A percentile compares a stretch with the other conserved stretches of the same genome.
These are phyloP conservation scores for Amylostereum areolatum DNA, from an alignment of 1,284 basidiomycete species.

Conservation along the genomic window DNA sequence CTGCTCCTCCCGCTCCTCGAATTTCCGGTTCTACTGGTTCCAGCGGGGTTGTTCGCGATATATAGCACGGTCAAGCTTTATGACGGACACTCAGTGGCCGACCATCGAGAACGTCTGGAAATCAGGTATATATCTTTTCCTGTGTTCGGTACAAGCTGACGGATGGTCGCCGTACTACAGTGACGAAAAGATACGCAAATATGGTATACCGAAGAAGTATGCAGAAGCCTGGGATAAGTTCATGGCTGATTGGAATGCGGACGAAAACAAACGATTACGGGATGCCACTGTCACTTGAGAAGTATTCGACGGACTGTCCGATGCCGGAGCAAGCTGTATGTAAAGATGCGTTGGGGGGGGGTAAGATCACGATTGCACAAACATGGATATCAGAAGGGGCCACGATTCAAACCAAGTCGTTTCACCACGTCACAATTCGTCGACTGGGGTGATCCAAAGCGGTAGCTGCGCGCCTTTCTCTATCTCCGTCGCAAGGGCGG, in stretches of 20 bases:
- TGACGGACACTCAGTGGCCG: slow-evolving; percentile 10
- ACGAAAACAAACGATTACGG: too few species aligned
- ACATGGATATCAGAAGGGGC: too few species aligned
- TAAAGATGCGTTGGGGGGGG: too few species aligned
- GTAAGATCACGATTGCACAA: too few species aligned
- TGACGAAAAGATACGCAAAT: slow-evolving; percentile 10
- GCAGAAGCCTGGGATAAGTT: slow-evolving; percentile 7
- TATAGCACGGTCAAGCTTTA: slow-evolving; percentile 11
- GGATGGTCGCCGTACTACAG: background rate
- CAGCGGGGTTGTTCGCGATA: slow-evolving; percentile 10
- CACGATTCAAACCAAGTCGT: too few species aligned
- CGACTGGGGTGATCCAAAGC: background rate
- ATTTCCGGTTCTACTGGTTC: slow-evolving; percentile 11
- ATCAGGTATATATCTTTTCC: slow-evolving; percentile 7
- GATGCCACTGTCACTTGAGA: too few species aligned
- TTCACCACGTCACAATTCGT: too few species aligned
- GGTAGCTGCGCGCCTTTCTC: background rate
- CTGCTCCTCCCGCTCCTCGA: slow-evolving; percentile 10
- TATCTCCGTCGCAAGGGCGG: background rate
- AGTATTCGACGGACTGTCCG: too few species aligned
- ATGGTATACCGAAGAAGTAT: slow-evolving; percentile 8
- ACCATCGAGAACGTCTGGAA: slow-evolving; percentile 4
- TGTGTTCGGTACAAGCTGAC: background rate
- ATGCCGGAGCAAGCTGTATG: too few species aligned
- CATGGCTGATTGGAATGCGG: background rate